A percentile compares a stretch with the other conserved stretches of the same genome.
Conservation (phyloP, 805 yeast species). For the Hanseniaspora jakobsenii region DNA sequence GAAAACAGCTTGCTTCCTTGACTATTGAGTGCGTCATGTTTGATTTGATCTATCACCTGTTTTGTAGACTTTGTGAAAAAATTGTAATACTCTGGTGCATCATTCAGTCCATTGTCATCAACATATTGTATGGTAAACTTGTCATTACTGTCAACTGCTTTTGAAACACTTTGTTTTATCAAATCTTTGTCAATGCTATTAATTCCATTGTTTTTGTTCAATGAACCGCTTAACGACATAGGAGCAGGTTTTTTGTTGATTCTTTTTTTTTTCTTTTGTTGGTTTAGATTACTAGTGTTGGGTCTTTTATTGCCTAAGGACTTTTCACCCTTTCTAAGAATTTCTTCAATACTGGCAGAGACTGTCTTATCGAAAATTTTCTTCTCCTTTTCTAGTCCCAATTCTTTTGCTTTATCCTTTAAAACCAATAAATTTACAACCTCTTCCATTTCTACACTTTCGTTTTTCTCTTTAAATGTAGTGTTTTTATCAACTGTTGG, state of each 20-base stretch:
- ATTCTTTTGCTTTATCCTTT: constrained; percentile 2
- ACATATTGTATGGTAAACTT: constrained; percentile 4
- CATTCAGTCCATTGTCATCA: background rate
- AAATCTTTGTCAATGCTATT: background rate
- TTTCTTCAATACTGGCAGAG: no score
- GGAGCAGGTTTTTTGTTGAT: constrained; percentile 10
- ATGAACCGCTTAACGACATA: background rate
- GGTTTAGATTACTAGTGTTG: no score
- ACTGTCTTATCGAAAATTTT: background rate
- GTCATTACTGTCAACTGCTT: background rate
- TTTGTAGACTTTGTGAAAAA: constrained; percentile 12
- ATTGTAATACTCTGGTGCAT: background rate
- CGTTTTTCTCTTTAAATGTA: background rate
- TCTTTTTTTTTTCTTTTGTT: background rate
- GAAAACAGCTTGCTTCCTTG: background rate
- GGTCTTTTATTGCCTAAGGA: no score
- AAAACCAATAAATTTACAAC: background rate
- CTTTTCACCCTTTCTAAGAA: no score
- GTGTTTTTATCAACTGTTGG: background rate
- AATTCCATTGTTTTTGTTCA: background rate
- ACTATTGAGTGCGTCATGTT: constrained; percentile 9
- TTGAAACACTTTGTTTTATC: background rate
- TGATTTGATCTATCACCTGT: constrained; percentile 13
- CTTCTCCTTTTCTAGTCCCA: background rate
- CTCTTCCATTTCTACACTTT: background rate